Base-by-base conservation (phyloP, 305 asterid genomes). In the Solanum hybrid region DNA sequence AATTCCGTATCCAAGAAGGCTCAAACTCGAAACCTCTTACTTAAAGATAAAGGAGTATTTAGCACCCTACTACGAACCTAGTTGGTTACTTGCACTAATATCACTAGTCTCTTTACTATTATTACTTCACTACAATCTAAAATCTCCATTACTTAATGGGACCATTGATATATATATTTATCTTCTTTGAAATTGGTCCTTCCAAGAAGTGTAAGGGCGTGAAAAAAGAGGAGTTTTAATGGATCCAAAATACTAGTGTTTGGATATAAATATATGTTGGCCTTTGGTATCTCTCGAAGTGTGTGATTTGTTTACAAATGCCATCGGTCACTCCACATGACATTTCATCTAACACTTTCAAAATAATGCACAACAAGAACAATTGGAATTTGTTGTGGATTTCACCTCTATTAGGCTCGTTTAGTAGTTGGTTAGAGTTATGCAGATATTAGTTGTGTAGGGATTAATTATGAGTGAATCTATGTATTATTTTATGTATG, bases 141-240 rank as follows among this genome's bases (percentile, higher is more conserved):
- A 40, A 42, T 40, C 71, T 16, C 16, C 14, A 17, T 16, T 26
- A 81, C 10, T 81, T 42, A 42, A 27, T 27, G 87, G 87, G 87
- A 26, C 87, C 87, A 42, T 81, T 42, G 66, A 56, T 46, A 42
- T 14, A 5, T 38, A 38, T 78, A 20, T 20, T 35, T 34, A 78
- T 77, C 27, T 34, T 5, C 34, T 36, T 24, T 10, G 36, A 80
- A 80, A 14, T 81, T 81, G 71, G 71, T 81, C 26, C 86, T 81
- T 81, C 86, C 86, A 16, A 42, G 86, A 42, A 40, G 37, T 81
- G 86, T 40, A 81, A 81, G 86, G 86, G 71, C 86, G 86, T 81
- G 26, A 6, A 81, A 81, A 81, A 27, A 26, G 86, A 81, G 71
- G 71, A 16, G 24, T 16, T 16, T 81, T 13, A 42, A 42, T 81